Conservation (phyloP, 805 yeast species). For the Priceomyces carsonii region DNA sequence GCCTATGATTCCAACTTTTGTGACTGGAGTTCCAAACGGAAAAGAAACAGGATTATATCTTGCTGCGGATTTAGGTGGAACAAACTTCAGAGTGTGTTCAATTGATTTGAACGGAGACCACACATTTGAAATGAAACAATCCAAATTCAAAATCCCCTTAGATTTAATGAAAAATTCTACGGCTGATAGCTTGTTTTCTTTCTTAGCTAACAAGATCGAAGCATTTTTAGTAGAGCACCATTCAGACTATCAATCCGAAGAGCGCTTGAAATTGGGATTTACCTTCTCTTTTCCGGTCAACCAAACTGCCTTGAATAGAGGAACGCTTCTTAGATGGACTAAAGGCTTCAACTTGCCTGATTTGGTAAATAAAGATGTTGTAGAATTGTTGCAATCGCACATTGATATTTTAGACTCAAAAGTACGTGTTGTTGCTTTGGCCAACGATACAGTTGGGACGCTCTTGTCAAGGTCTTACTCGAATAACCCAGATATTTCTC, state of each 20-base stretch:
- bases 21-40: slow-evolving; percentile 84
- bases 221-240: slow-evolving; percentile 71
- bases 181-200: slow-evolving; percentile 67
- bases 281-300: slow-evolving; percentile 93
- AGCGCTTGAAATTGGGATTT: slow-evolving; percentile 74
- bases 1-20: slow-evolving; percentile 94
- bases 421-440: slow-evolving; percentile 79
- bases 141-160: slow-evolving; percentile 76
- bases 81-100: slow-evolving; percentile 93
- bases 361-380: slow-evolving; percentile 83
- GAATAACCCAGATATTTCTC: slow-evolving; percentile 58
- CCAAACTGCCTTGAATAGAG: slow-evolving; percentile 77
- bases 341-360: slow-evolving; percentile 90
- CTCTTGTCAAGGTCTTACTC: slow-evolving; percentile 84
- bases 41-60: slow-evolving; percentile 76
- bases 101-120: slow-evolving; percentile 75
- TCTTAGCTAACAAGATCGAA: slow-evolving; percentile 69
- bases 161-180: slow-evolving; percentile 69
- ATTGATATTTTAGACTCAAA: slow-evolving; percentile 60
- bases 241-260: slow-evolving; percentile 34
- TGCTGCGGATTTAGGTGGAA: slow-evolving; percentile 96
- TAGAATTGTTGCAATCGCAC: slow-evolving; percentile 66
- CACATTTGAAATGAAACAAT: slow-evolving; percentile 74
- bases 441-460: slow-evolving; percentile 96
- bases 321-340: slow-evolving; percentile 91